Evolutionary conservation across 2,329 filamentous ascomycete species (phyloP).

Genomic region (Samsoniella hepiali): DNA sequence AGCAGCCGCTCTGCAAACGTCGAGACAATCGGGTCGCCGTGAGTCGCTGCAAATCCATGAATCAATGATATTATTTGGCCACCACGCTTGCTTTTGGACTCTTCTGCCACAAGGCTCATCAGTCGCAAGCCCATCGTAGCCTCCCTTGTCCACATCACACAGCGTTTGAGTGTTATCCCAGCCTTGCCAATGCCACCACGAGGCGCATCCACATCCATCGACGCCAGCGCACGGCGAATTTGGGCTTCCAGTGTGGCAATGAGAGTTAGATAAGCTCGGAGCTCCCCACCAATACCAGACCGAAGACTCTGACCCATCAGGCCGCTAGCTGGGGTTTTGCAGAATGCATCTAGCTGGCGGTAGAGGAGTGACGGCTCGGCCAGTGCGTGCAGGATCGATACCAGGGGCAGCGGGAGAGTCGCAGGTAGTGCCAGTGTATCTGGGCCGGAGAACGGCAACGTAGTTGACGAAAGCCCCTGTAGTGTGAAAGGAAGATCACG

Average conservation of each 20-base stretch:
- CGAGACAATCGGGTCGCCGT: constrained; percentile 92
- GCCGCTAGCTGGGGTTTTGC: constrained; percentile 75
- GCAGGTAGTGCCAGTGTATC: constrained; percentile 71
- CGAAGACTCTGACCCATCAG: constrained; percentile 89
- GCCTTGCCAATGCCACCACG: constrained; percentile 74
- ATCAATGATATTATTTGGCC: constrained; percentile 92
- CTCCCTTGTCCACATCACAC: constrained; percentile 95
- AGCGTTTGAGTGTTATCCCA: constrained; percentile 90
- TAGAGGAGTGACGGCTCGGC: constrained; percentile 95
- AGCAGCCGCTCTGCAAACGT: constrained; percentile 89
- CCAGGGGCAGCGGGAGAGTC: constrained; percentile 75
- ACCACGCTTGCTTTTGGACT: constrained; percentile 77
- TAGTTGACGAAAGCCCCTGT: constrained; percentile 85
- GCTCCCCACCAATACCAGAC: constrained; percentile 78
- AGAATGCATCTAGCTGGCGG: constrained; percentile 73
- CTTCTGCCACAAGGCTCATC: constrained; percentile 91
- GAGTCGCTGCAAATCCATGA: constrained; percentile 86
- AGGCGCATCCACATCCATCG: constrained; percentile 65
- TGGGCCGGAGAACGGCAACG: constrained; percentile 70
- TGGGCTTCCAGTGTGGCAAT: constrained; percentile 92
- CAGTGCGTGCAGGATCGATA: constrained; percentile 83
- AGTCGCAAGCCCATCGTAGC: constrained; percentile 91
- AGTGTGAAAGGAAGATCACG: constrained; percentile 88
- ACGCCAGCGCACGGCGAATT: constrained; percentile 75
- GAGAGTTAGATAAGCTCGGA: constrained; percentile 84